Base-by-base conservation (phyloP, 345 rosid genomes). In the Isatis tinctoria region DNA sequence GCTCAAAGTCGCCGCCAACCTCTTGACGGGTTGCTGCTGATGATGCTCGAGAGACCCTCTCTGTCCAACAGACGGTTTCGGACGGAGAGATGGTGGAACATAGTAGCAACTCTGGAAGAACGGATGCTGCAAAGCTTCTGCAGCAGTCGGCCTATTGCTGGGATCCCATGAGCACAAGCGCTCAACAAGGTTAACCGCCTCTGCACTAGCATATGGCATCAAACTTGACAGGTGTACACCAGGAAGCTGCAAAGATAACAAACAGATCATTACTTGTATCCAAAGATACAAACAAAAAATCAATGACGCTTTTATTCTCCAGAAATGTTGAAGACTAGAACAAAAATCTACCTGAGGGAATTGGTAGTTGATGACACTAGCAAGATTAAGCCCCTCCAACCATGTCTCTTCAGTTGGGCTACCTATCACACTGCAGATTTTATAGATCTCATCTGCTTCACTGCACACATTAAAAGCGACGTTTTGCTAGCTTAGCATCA, bases 141-240 rank as follows among this genome's bases (percentile, higher is more conserved):
- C 87, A 47, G 97, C 96, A 12, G 85, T 83, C 3, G 93, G 96
- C 86, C 99, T 85, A 79, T 82, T 82, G 85, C 81, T 71, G 39
- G 99, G 99, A 85, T 95, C 97, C 99, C 97, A 95, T 3, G 92
- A 87, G 83, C 99, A 95, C 27, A 95, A 97, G 2, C 81, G 82
- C 97, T 92, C 57, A 12, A 75, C 86, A 67, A 92, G 92, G 79
- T 78, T 83, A 62, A 86, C 59, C 33, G 90, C 97, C 77, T 87
- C 87, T 35, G 71, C 79, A 80, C 92, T 84, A 26, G 90, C 96
- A 65, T 85, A 85, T 65, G 89, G 96, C 47, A 92, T 81, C 70
- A 82, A 66, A 13, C 65, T 71, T 67, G 92, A 82, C 26, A 89
- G 84, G 72, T 62, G 60, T 32, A 85, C 87, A 65, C 89, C 87